Conservation (phyloP, 2,329 filamentous ascomycete genomes). For the Pestalotiopsis fici region DNA sequence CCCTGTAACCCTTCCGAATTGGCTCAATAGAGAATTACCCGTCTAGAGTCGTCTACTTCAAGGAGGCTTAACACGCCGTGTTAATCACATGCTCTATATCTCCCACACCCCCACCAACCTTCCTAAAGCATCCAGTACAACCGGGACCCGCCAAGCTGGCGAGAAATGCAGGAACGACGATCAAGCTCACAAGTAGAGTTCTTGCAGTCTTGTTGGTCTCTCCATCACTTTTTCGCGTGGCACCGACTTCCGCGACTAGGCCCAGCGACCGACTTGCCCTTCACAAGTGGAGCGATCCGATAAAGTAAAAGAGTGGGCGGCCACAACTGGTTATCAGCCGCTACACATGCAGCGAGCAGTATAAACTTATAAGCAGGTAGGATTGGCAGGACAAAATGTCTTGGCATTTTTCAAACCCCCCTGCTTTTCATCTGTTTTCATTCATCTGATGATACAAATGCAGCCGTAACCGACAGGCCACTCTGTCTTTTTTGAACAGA, state of each 20-base stretch:
- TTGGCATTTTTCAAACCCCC: neutral
- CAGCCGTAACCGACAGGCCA: neutral
- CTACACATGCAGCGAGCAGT: neutral
- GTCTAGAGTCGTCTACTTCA: neutral
- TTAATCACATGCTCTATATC: neutral
- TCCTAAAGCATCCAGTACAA: neutral
- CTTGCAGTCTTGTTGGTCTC: neutral
- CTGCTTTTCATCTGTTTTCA: neutral
- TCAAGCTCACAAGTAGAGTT: neutral
- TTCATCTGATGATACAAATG: neutral
- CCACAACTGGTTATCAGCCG: neutral
- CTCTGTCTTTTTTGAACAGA: neutral
- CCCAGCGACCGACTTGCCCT: neutral
- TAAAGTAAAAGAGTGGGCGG: too few relatives aligned
- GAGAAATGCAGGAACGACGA: slow-evolving; percentile 1
- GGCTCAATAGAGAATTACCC: neutral
- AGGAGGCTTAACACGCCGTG: neutral
- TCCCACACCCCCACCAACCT: neutral
- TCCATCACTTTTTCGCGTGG: too few relatives aligned
- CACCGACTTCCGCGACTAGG: slow-evolving; percentile 1
- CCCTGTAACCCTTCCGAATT: neutral
- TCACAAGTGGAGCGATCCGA: neutral
- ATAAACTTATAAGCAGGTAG: neutral
- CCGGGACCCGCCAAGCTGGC: neutral
- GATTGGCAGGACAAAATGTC: slow-evolving; percentile 1